Percentiles rank a stretch among this genome's conserved stretches.
Conservation (phyloP, 192 early-diverging fungal species). For the Umbelopsis vinacea region DNA sequence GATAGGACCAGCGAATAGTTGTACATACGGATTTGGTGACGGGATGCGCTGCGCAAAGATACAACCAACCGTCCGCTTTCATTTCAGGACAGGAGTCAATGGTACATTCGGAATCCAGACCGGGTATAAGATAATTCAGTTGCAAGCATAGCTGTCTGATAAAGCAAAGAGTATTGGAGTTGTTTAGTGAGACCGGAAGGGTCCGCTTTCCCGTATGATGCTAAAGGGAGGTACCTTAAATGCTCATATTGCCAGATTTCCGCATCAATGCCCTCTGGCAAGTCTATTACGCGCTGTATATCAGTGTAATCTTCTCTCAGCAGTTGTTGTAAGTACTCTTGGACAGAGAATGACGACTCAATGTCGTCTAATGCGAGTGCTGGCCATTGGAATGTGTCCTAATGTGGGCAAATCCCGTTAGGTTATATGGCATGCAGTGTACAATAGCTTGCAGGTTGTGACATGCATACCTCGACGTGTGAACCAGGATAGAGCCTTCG, state of each 20-base stretch:
- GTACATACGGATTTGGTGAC: conserved; percentile 66
- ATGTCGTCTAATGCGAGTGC: conserved; percentile 60
- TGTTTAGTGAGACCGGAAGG: background rate
- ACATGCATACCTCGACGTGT: conserved; percentile 30
- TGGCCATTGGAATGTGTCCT: conserved; percentile 56
- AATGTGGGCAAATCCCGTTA: background rate
- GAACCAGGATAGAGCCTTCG: conserved; percentile 36
- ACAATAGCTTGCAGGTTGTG: background rate
- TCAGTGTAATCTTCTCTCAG: conserved; percentile 69
- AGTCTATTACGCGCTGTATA: conserved; percentile 58
- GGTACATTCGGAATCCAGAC: conserved; percentile 79
- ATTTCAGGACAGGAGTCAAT: conserved; percentile 83
- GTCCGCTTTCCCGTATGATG: background rate
- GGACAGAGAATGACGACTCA: conserved; percentile 72
- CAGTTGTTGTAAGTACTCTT: conserved; percentile 80
- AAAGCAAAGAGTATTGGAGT: background rate
- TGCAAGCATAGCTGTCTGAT: conserved; percentile 84
- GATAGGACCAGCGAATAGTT: background rate
- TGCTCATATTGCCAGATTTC: conserved; percentile 91
- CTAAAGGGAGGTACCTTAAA: conserved; percentile 59
- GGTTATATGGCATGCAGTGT: background rate
- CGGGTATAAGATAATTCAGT: conserved; percentile 74
- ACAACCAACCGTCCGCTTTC: conserved; percentile 91
- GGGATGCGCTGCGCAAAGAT: conserved; percentile 91
- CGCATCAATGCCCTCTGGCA: conserved; percentile 65